Evolutionary conservation across 225 moss, liverwort and hornwort species (phyloP).

Genomic region (Asterella californica): DNA sequence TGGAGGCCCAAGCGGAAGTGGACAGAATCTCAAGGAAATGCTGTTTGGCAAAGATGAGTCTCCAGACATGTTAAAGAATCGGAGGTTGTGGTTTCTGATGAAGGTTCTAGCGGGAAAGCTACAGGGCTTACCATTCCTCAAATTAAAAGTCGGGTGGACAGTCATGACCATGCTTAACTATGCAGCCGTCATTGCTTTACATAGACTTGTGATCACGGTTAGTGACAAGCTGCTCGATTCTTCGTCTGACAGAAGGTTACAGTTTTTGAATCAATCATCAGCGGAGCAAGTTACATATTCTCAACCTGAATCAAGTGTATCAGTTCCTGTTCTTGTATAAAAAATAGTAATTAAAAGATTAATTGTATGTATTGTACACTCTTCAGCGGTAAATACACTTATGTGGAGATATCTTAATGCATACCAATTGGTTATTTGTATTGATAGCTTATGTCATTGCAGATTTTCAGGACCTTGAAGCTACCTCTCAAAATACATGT

Average conservation of each 20-base stretch:
- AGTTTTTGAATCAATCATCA: not conserved
- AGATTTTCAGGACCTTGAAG: no score
- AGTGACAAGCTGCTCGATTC: conserved; percentile 21
- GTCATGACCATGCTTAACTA: conserved; percentile 48
- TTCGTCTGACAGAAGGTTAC: no score
- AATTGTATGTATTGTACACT: not conserved
- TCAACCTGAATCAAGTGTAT: not conserved
- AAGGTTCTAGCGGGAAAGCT: conserved; percentile 58
- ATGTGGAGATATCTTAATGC: not conserved
- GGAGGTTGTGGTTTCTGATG: conserved; percentile 59
- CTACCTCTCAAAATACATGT: no score
- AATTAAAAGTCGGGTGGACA: conserved; percentile 55
- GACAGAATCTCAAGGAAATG: not conserved
- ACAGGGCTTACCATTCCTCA: conserved; percentile 51
- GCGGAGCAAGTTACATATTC: not conserved
- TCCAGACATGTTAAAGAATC: conserved; percentile 32
- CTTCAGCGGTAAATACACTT: not conserved
- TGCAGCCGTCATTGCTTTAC: conserved; percentile 64
- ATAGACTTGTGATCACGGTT: conserved; percentile 41
- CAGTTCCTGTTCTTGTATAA: not conserved
- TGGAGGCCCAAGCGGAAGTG: not conserved
- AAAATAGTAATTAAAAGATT: no score
- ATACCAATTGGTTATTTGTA: not conserved
- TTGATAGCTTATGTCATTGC: no score
- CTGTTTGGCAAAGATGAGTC: not conserved